A percentile compares a stretch with the other conserved stretches of the same genome.
phyloP scores from a whole-genome alignment of 1,284 basidiomycete species.

The Pterulicium gracile region DNA sequence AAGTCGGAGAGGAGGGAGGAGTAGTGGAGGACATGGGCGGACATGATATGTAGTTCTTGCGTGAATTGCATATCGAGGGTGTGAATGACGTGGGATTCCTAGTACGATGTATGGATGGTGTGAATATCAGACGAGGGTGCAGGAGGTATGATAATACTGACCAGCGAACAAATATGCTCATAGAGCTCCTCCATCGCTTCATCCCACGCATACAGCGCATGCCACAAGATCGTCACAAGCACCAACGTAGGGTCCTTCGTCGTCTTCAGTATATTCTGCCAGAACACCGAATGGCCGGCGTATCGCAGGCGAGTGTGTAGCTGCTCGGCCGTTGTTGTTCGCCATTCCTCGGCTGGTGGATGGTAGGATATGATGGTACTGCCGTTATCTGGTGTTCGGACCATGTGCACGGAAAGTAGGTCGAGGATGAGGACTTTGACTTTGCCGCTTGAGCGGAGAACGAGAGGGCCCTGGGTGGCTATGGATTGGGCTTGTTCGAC shows the following conservation, averaged over 20 bases:
- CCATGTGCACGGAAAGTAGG: slow-evolving; percentile 11
- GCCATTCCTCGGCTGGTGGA: slow-evolving; percentile 15
- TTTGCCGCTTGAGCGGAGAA: slow-evolving; percentile 22
- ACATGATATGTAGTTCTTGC: slow-evolving; percentile 37
- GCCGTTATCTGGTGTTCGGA: slow-evolving; percentile 5
- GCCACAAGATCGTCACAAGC: slow-evolving; percentile 39
- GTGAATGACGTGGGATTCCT: slow-evolving; percentile 34
- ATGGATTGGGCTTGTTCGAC: slow-evolving; percentile 29
- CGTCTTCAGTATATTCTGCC: slow-evolving; percentile 34
- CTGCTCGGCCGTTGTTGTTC: slow-evolving; percentile 22
- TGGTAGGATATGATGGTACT: slow-evolving; percentile 14
- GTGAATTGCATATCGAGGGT: slow-evolving; percentile 28
- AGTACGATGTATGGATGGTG: background rate
- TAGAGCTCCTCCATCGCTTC: slow-evolving; percentile 37
- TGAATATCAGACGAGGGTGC: background rate
- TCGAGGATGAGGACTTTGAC: slow-evolving; percentile 12
- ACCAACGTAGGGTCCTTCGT: slow-evolving; percentile 40
- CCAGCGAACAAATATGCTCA: slow-evolving; percentile 31
- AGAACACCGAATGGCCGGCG: slow-evolving; percentile 42
- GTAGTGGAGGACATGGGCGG: slow-evolving; percentile 44
- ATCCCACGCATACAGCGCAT: slow-evolving; percentile 47
- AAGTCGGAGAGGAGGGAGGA: slow-evolving; percentile 39
- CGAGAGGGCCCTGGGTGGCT: slow-evolving; percentile 28
- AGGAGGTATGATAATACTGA: slow-evolving; percentile 10
- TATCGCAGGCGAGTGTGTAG: slow-evolving; percentile 29